These are phyloP conservation scores for Celoporthe dispersa DNA, from an alignment of 2,329 filamentous ascomycete genomes.

Conservation along the genomic window DNA sequence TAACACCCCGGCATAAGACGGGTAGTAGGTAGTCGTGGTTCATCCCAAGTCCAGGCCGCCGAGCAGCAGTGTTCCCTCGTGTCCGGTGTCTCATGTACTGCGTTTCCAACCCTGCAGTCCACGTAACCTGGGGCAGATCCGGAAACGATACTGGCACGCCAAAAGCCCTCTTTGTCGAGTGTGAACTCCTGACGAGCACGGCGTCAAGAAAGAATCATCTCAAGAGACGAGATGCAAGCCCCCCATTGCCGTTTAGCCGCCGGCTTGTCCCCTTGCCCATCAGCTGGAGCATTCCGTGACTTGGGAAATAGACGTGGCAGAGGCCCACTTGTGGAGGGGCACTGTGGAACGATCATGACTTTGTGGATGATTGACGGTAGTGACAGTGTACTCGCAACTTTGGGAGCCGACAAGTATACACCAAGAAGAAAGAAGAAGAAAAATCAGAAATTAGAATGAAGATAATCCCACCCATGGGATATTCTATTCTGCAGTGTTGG, in stretches of 20 bases:
- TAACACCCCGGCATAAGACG: neutral
- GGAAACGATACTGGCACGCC: constrained; percentile 6
- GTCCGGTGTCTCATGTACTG: neutral
- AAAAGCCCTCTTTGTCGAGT: neutral
- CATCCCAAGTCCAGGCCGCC: neutral
- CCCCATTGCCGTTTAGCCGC: neutral
- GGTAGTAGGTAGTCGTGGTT: neutral
- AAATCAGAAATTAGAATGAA: too few species aligned
- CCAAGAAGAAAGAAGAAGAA: neutral
- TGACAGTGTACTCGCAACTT: neutral
- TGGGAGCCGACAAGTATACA: too few species aligned
- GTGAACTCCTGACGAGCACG: neutral
- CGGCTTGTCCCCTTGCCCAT: neutral
- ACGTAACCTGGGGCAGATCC: neutral
- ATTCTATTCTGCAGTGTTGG: neutral
- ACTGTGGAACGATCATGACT: neutral
- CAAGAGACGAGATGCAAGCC: neutral
- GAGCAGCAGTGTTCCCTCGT: neutral
- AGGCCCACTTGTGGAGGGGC: neutral
- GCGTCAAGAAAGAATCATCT: neutral
- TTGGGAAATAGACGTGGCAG: neutral
- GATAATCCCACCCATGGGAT: neutral
- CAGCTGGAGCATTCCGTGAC: neutral
- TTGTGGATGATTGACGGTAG: neutral
- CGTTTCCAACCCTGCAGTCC: neutral